Conservation (phyloP, 2,329 filamentous ascomycete species). For the Stachybotrys echinatus region DNA sequence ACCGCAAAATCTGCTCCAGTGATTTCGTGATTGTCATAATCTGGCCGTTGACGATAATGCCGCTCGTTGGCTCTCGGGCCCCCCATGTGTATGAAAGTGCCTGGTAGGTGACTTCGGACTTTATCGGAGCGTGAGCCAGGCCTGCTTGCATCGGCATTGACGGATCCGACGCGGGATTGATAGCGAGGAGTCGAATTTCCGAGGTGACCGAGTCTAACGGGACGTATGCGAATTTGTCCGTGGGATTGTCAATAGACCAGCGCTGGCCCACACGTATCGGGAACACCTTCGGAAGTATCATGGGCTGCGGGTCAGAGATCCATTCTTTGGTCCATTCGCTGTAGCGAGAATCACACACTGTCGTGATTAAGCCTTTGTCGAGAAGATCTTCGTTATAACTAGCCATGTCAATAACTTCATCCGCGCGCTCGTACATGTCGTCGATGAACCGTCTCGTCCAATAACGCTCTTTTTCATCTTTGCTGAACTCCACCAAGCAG, state of each 20-base stretch:
- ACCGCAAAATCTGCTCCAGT: not conserved
- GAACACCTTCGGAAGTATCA: not conserved
- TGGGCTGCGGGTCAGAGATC: not conserved
- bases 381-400: not conserved
- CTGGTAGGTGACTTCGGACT: not conserved
- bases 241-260: not conserved
- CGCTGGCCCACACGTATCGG: not conserved
- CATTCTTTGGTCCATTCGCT: not conserved
- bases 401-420: not conserved
- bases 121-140: not conserved
- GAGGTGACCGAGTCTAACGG: not conserved
- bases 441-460: not conserved
- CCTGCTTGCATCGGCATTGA: not conserved
- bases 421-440: not conserved
- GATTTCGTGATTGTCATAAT: not conserved
- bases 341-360: not conserved
- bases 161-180: not conserved
- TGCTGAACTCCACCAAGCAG: not conserved
- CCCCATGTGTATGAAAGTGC: not conserved
- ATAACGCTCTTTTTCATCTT: not conserved
- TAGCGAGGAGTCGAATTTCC: not conserved
- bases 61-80: not conserved
- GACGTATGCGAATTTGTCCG: not conserved
- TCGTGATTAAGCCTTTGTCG: not conserved
- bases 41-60: not conserved